Evolutionary conservation across 495 filamentous ascomycete genomes (phyloP).

Genomic region (Lasiosphaeria ovina): DNA sequence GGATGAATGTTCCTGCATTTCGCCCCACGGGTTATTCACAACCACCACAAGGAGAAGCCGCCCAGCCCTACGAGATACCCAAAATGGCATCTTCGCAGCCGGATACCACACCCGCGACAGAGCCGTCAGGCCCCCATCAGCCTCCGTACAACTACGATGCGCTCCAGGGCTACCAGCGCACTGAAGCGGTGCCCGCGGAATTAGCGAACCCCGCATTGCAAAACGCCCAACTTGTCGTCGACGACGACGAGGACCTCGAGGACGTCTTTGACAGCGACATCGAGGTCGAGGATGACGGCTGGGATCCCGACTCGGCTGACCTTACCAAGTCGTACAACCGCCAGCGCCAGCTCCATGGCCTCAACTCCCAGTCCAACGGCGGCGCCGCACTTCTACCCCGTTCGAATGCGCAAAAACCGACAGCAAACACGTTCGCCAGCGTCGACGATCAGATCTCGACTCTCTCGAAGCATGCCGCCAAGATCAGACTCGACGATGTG

Average conservation of each 20-base stretch:
- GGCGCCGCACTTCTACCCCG: conserved; percentile 60
- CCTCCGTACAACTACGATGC: conserved; percentile 28
- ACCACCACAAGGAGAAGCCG: too few relatives aligned
- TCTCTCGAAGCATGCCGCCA: conserved; percentile 80
- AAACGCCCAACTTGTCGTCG: conserved; percentile 14
- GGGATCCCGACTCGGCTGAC: conserved; percentile 64
- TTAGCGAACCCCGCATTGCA: conserved; percentile 12
- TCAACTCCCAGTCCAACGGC: conserved; percentile 23
- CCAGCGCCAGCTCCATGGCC: conserved; percentile 58
- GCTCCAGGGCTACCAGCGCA: conserved; percentile 30
- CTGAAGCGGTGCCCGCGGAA: conserved; percentile 25
- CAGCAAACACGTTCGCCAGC: conserved; percentile 69
- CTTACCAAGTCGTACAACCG: conserved; percentile 91
- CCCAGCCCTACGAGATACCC: neutral
- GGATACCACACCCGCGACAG: conserved; percentile 5
- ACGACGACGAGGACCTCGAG: conserved; percentile 41
- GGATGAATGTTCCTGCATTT: neutral
- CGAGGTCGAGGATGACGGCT: conserved; percentile 54
- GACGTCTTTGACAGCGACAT: conserved; percentile 38
- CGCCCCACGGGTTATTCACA: too few relatives aligned
- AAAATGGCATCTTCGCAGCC: conserved; percentile 15
- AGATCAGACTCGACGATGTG: conserved; percentile 77
- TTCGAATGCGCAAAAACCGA: conserved; percentile 80
- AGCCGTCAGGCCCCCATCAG: conserved; percentile 31
- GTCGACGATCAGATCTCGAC: conserved; percentile 86